phyloP scores from a whole-genome alignment of 192 early-diverging fungal genomes.

The Helicostylum pulchrum region DNA sequence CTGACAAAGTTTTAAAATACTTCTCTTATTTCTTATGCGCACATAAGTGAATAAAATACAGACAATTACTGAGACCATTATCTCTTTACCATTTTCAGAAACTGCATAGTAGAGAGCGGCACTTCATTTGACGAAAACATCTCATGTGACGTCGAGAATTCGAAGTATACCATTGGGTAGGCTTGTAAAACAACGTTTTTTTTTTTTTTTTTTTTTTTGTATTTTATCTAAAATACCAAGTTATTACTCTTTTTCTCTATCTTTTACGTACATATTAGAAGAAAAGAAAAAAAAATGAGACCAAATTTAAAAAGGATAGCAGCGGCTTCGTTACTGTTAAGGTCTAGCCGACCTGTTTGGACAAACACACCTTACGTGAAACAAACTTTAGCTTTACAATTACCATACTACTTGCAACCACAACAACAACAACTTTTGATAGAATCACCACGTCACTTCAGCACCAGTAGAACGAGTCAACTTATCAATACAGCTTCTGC shows the following conservation, averaged over 20 bases:
- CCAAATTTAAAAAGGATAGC: conserved; percentile 10
- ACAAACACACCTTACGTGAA: not conserved
- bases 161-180: no score
- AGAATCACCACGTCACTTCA: not conserved
- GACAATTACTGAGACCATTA: no score
- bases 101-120: no score
- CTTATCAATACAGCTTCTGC: not conserved
- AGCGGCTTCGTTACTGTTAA: conserved; percentile 8
- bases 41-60: no score
- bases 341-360: not conserved
- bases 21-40: no score
- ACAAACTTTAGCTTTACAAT: not conserved
- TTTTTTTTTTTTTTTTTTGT: not conserved
- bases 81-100: no score
- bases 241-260: not conserved
- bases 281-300: not conserved
- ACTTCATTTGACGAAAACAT: no score
- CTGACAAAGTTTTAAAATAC: no score
- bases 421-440: not conserved
- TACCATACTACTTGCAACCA: conserved; percentile 2
- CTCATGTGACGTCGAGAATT: no score
- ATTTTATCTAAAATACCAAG: not conserved
- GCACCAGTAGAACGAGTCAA: not conserved
- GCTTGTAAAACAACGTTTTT: no score
- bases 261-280: not conserved